phyloP scores from a whole-genome alignment of 148 eudicot species.

The Rhododendron henanense region DNA sequence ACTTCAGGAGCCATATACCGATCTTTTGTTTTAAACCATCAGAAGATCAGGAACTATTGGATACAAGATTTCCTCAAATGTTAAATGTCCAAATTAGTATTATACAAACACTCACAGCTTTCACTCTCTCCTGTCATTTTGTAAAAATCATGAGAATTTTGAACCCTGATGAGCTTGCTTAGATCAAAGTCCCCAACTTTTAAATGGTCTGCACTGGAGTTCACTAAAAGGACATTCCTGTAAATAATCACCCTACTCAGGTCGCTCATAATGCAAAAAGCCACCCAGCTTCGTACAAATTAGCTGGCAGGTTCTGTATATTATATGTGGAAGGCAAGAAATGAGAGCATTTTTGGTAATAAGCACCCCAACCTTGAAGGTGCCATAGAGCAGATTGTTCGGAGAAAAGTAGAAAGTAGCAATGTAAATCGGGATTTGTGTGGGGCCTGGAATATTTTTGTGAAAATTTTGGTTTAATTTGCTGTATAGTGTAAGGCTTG shows the following conservation, averaged over 20 bases:
- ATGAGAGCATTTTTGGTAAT: neutral
- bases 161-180: conserved; percentile 88
- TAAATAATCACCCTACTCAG: conserved; percentile 18
- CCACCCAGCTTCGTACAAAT: neutral
- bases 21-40: conserved; percentile 43
- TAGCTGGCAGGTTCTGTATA: neutral
- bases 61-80: conserved; percentile 5
- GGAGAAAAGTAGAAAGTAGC: neutral
- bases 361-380: neutral
- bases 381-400: neutral
- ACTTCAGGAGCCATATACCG: conserved; percentile 99
- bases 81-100: neutral
- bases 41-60: conserved; percentile 6
- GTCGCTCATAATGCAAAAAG: neutral
- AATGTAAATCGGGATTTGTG: neutral
- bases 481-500: neutral
- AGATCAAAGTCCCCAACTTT: conserved; percentile 99
- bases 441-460: neutral
- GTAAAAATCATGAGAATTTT: conserved; percentile 93
- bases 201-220: conserved; percentile 89
- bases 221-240: conserved; percentile 96
- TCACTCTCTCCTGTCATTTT: conserved; percentile 99
- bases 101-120: conserved; percentile 62
- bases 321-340: neutral
- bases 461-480: neutral